Percentiles rank a stretch among this genome's conserved stretches.
These are phyloP conservation scores for Cladosporium austrohemisphaericum DNA, from an alignment of 2,329 filamentous ascomycete genomes.

Conservation along the genomic window DNA sequence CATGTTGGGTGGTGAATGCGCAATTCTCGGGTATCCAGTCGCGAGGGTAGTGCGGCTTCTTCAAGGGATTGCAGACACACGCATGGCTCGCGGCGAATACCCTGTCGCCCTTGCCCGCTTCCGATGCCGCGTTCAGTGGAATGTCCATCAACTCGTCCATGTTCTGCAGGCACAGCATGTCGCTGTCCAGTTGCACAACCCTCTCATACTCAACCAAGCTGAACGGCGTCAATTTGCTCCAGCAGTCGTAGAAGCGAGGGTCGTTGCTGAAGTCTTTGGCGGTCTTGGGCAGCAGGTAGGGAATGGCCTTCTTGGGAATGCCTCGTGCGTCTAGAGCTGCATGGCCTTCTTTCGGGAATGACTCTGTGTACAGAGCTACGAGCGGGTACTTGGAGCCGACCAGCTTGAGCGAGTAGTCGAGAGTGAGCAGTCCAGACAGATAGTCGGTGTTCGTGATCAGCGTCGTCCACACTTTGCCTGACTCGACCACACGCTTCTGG, in stretches of 20 bases:
- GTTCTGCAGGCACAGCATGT: slow-evolving; percentile 78
- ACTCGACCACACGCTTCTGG: slow-evolving; percentile 31
- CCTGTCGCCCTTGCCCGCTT: slow-evolving; percentile 52
- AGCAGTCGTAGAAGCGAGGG: slow-evolving; percentile 83
- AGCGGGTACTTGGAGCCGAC: slow-evolving; percentile 68
- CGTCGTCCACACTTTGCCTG: slow-evolving; percentile 70
- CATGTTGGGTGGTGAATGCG: slow-evolving; percentile 58
- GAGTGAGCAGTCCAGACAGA: slow-evolving; percentile 75
- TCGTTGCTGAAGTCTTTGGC: slow-evolving; percentile 69
- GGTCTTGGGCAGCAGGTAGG: slow-evolving; percentile 65
- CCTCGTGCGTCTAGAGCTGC: slow-evolving; percentile 64
- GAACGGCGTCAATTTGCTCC: slow-evolving; percentile 81
- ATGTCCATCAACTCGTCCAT: slow-evolving; percentile 95
- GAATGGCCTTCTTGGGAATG: slow-evolving; percentile 67
- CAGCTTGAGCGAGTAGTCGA: slow-evolving; percentile 70
- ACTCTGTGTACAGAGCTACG: slow-evolving; percentile 76
- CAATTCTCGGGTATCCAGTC: slow-evolving; percentile 65
- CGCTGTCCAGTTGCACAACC: slow-evolving; percentile 79
- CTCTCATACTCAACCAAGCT: slow-evolving; percentile 71
- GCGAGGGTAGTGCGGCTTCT: slow-evolving; percentile 72
- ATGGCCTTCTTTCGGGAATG: slow-evolving; percentile 66
- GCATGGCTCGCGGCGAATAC: slow-evolving; percentile 83
- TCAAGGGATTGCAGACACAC: slow-evolving; percentile 79
- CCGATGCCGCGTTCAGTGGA: slow-evolving; percentile 58
- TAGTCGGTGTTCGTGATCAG: slow-evolving; percentile 83